These are phyloP conservation scores for Psidium friedrichsthalianum DNA, from an alignment of 345 rosid species.

Conservation along the genomic window DNA sequence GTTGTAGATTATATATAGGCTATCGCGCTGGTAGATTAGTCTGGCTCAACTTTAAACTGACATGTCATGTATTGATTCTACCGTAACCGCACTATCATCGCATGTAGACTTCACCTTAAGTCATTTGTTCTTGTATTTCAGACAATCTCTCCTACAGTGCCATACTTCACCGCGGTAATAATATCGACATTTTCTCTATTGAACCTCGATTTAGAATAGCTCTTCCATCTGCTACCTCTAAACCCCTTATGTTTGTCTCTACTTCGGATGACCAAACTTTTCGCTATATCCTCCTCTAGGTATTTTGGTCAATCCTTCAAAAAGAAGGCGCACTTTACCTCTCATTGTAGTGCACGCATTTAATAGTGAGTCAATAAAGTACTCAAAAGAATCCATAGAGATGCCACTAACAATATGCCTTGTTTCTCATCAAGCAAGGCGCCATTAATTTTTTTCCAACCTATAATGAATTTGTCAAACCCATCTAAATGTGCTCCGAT, in stretches of 20 bases:
- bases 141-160: background rate
- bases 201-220: background rate
- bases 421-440: background rate
- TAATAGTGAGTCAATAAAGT: background rate
- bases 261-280: background rate
- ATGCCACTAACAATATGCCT: background rate
- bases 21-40: background rate
- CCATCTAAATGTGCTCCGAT: background rate
- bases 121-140: background rate
- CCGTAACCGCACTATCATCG: rapidly evolving
- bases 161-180: background rate
- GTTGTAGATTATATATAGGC: background rate
- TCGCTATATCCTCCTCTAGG: background rate
- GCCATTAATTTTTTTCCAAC: background rate
- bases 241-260: background rate
- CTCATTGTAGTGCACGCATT: background rate
- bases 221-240: background rate
- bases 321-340: background rate
- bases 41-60: background rate
- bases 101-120: background rate
- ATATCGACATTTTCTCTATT: background rate
- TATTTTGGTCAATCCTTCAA: background rate
- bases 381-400: background rate
- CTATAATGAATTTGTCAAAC: background rate
- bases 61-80: background rate